A percentile compares a stretch with the other conserved stretches of the same genome.
phyloP scores from a whole-genome alignment of 345 rosid genomes.

The Firmiana major region DNA sequence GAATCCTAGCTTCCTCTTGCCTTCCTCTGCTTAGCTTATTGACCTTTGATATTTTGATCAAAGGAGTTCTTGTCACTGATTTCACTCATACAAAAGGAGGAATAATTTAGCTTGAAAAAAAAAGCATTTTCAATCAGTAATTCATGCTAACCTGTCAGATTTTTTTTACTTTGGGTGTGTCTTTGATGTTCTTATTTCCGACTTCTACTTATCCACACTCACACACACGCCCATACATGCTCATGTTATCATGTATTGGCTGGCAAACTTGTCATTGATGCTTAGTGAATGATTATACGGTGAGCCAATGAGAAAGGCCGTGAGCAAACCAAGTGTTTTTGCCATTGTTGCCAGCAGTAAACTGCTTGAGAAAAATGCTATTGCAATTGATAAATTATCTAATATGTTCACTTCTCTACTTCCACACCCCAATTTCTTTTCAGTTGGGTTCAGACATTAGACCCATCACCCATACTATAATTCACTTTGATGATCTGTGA shows the following conservation, averaged over 20 bases:
- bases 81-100: background rate
- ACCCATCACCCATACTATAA: background rate
- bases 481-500: background rate
- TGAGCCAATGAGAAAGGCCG: background rate
- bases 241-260: background rate
- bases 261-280: background rate
- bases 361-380: background rate
- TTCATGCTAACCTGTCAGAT: background rate
- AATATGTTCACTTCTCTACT: background rate
- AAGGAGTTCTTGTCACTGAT: background rate
- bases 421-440: background rate
- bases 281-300: background rate
- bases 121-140: background rate
- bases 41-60: background rate
- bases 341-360: background rate
- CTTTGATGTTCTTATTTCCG: background rate
- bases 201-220: background rate
- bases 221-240: background rate
- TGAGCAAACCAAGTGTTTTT: background rate
- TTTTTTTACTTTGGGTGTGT: background rate
- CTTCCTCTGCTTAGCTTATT: background rate
- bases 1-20: background rate
- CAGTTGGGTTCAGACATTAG: background rate
- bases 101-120: background rate
- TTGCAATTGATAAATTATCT: background rate